phyloP scores from a whole-genome alignment of 192 early-diverging fungal genomes.

The Thamnidium elegans region DNA sequence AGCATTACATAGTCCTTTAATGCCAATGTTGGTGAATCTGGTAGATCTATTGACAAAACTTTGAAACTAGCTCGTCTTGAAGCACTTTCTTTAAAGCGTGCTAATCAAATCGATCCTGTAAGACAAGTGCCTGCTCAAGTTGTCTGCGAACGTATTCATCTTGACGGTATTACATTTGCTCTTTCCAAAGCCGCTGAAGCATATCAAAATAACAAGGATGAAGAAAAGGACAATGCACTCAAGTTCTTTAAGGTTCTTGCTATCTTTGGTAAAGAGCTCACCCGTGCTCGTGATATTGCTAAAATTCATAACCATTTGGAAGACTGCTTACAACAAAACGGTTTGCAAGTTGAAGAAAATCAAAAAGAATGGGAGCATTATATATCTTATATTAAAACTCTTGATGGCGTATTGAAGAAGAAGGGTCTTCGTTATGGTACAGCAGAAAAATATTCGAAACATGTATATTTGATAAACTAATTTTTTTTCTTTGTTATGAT shows the following conservation, averaged over 20 bases:
- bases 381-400: constrained; percentile 37
- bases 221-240: constrained; percentile 23
- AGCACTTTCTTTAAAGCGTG: constrained; percentile 13
- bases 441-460: neutral
- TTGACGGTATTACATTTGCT: constrained; percentile 35
- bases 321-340: constrained; percentile 19
- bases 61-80: constrained; percentile 39
- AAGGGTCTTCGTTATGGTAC: constrained; percentile 37
- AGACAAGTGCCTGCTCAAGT: constrained; percentile 30
- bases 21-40: constrained; percentile 18
- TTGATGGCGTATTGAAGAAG: constrained; percentile 42
- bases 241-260: constrained; percentile 50
- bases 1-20: constrained; percentile 28
- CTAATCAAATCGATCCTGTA: constrained; percentile 23
- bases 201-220: constrained; percentile 8
- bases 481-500: neutral
- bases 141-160: constrained; percentile 38
- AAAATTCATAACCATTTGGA: constrained; percentile 41
- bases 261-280: constrained; percentile 36
- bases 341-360: constrained; percentile 18
- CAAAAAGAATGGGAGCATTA: constrained; percentile 44
- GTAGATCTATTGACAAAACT: constrained; percentile 32
- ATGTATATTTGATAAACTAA: neutral
- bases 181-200: constrained; percentile 29
- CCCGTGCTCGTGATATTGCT: constrained; percentile 30